Base-by-base conservation (phyloP, 2,329 filamentous ascomycete species). In the Aquanectria penicillioides region DNA sequence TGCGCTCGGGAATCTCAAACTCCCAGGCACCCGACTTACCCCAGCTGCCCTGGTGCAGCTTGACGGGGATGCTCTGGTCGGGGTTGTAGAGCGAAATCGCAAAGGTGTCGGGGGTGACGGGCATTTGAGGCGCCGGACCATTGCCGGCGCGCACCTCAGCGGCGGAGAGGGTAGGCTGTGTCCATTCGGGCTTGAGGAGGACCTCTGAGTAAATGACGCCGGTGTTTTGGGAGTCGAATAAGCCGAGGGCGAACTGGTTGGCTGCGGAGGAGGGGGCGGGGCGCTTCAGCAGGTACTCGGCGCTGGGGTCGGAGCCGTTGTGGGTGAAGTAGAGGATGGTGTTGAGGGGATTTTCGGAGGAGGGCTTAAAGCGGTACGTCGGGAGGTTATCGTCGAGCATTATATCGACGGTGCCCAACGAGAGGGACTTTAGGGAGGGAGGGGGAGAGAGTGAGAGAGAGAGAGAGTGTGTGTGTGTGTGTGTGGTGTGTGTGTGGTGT, bases 341-440 rank as follows among this genome's bases (percentile, higher is more conserved):
- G 72, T 83, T 79, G 59, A 81, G 78, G 6, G 83, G 79, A 69
- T 83, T 82, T 54, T 86, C 81, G 56, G 82, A 76, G 28, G 80
- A 80, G 17, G 78, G 76, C 63, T 80, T 82, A 73, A 84, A 83
- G 67, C 79, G 83, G 71, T 87, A 89, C 38, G 84, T 93, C 54
- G 94, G 94, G n/a, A 97, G 86, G 76, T 94, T 97, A 75, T 96
- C 92, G 87, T 97, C 93, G 70, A 97, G 85, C 93, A 97, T 97
- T 25, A 58, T 63, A 57, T 47, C 29, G 56, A 38, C n/a, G n/a
- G n/a, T n/a, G n/a, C n/a, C n/a, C n/a, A n/a, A n/a, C n/a, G n/a
- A n/a, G n/a, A n/a, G n/a, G n/a, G n/a, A n/a, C 18, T 25, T 34
- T 22, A 29, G 28, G 20, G 50, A n/a, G 29, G 11, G 36, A 22